Base-by-base conservation (phyloP, 1,284 basidiomycete genomes). In the Clitocybe nebularis region DNA sequence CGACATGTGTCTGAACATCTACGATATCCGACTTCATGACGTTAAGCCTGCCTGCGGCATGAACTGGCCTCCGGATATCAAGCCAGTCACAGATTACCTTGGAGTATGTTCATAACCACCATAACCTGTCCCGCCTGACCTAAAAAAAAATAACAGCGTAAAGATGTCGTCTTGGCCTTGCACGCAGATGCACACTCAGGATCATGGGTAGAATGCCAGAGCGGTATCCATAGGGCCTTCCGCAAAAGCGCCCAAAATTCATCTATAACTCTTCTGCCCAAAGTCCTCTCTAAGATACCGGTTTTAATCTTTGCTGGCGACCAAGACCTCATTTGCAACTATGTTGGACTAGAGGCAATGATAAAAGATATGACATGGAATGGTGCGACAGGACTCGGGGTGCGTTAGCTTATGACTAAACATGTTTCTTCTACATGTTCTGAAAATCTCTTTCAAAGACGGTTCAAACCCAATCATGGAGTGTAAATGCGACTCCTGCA, bases 11-110 rank as follows among this genome's bases (percentile, higher is more conserved):
- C 72, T 94, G 55, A 99, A 99, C 62, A 82, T 98, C 34, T 99
- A 99, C 57, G 96, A 99, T 58, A 80, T 98, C 14, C 84, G 96
- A 23, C 68, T 91, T 20, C 81, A 86, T 42, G 96, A 99, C 60
- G 75, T 74, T 9, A 71, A 63, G 35, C 94, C 94, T n/a, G 84
- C 81, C 2, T 99, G 95, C 63, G 95, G 95, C 1, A 90, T 98
- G 91, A 95, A 95, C 63, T 99, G 95, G 95, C 95, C 95, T 3
- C 83, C 85, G n/a, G 91, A 93, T 51, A 77, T 99, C 17, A 62
- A 72, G 6, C 80, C 85, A 36, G 74, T 97, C 26, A 86, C 84
- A 30, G 67, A 70, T 3, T 97, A 94, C 59, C 78, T 99, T 9
- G 79, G 76, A 19, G 92, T 93, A 60, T 45, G 88, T 69, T 36